Evolutionary conservation across 495 filamentous ascomycete genomes (phyloP), one percentile per base, ranked within the genome.

Genomic region (Aspergillus olivimuriae): DNA sequence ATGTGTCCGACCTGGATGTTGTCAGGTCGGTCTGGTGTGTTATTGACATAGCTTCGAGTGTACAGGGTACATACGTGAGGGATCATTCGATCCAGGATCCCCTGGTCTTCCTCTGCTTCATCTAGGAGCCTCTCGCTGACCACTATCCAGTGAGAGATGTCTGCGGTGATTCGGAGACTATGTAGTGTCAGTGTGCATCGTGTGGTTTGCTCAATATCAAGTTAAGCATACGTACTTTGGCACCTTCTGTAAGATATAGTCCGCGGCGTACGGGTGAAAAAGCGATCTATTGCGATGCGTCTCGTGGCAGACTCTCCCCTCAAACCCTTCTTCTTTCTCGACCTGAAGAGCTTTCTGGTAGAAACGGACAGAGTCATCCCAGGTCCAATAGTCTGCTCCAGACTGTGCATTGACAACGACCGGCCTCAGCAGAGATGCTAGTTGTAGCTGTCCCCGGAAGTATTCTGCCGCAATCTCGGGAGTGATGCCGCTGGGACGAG

Each of bases 81-180:
- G 16, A 62, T 52, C 2, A 62, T 45, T 5, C 46, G 38, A 17
- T 39, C 22, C 5, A 60, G 43, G 28, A 59, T 47, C 3, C 41
- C 43, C 15, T 44, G 40, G 22, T 62, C 59, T 6, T 45, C 54
- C 12, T 62, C 59, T 11, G 49, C 48, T 7, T 50, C 15, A 38
- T 62, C 56, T 0, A 62, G 36, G 0, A 60, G 42, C 9, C 59
- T 21, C 18, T 62, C 59, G 14, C 46, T 49, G 14, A 50, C 50
- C 18, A 57, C 53, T 30, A 62, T 50, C 47, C 49, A 62, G 45
- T 57, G 59, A 0, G 56, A 62, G 42, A 62, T 51, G 20, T 62
- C 59, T 20, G 56, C 53, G 10, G 56, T 60, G 34, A 62, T 52
- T 8, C 39, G 39, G 2, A 60, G 41, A 16, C 47, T 57, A 28